Evolutionary conservation across 2,329 filamentous ascomycete genomes (phyloP), one percentile per base, ranked within the genome.

Genomic region (Exophiala dermatitidis): DNA sequence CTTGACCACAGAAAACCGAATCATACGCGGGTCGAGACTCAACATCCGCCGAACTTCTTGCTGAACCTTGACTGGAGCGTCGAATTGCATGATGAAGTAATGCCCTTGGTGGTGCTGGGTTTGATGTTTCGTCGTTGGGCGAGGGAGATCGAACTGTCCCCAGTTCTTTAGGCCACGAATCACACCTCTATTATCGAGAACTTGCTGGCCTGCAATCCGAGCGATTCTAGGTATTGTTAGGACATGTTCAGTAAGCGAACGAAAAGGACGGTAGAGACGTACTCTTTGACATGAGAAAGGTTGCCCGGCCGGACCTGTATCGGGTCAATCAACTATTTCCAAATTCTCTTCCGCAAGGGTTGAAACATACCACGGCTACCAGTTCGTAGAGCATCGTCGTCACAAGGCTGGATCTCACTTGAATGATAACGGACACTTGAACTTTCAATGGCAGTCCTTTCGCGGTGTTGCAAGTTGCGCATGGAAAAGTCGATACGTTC

Each of bases 61-160:
- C 72, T 97, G 91, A 5, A 87, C 84, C 47, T 76, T 71, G 5
- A 83, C 81, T 55, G 84, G 86, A 52, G 85, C 75, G 70, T 98
- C 93, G 77, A 95, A 98, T 64, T 93, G 88, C 86, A 98, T 88
- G 67, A 95, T 86, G 72, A 98, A 98, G 79, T 98, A 95, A 76
- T 97, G 90, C 51, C 93, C 93, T 63, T 83, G 80, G 60, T 81
- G 81, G 78, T 97, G 86, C 62, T 83, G 83, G 63, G 86, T 83
- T 73, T 96, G 90, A 71, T 94, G 85, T 67, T 85, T 85, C 58
- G 83, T 84, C 54, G 84, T 78, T 58, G 88, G 82, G 62, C 84
- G 86, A 45, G 93, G 91, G 12, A 98, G 85, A 45, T 85, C 78
- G 74, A 93, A 96, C 63, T 87, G 80, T 68, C 93, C 93, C 93